Percentiles rank a stretch among this genome's conserved stretches.
These are phyloP conservation scores for Albifimbria verrucaria DNA, from an alignment of 2,329 filamentous ascomycete genomes.

Conservation along the genomic window DNA sequence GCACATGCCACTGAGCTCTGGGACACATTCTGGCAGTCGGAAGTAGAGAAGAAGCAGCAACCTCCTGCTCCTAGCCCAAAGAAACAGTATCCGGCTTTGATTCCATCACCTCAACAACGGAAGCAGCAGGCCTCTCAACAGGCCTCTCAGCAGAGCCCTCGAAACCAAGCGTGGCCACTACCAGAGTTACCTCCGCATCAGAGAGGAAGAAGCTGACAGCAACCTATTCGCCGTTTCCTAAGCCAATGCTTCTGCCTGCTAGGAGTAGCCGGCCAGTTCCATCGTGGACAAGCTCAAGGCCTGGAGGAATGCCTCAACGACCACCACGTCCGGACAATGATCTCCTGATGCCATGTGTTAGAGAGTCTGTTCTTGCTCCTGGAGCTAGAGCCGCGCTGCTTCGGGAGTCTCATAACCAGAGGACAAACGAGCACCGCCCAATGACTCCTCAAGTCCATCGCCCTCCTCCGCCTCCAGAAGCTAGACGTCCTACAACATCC, in stretches of 20 bases:
- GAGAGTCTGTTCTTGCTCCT: slow-evolving; percentile 4
- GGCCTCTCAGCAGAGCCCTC: slow-evolving; percentile 17
- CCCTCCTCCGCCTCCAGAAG: not conserved
- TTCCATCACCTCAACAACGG: slow-evolving; percentile 24
- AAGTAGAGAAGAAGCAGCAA: slow-evolving; percentile 9
- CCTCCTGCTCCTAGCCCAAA: slow-evolving; percentile 11
- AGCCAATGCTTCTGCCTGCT: slow-evolving; percentile 30
- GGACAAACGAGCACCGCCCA: not conserved
- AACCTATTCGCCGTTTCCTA: slow-evolving; percentile 42
- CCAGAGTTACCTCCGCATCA: slow-evolving; percentile 14
- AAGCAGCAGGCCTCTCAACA: slow-evolving; percentile 7
- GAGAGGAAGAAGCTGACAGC: slow-evolving; percentile 20
- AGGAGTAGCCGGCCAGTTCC: slow-evolving; percentile 20
- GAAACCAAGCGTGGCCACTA: slow-evolving; percentile 22
- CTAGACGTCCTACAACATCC: not conserved
- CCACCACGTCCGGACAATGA: slow-evolving; percentile 25
- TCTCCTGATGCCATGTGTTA: slow-evolving; percentile 18
- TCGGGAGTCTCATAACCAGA: not conserved
- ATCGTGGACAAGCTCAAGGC: slow-evolving; percentile 24
- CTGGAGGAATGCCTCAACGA: slow-evolving; percentile 20
- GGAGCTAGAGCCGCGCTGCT: not conserved
- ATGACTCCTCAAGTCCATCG: not conserved
- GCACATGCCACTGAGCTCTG: slow-evolving; percentile 43
- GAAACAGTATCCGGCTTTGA: slow-evolving; percentile 28
- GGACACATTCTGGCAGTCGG: slow-evolving; percentile 47